Conservation (phyloP, 768 basidiomycete genomes). For the Basidioascus undulatus region DNA sequence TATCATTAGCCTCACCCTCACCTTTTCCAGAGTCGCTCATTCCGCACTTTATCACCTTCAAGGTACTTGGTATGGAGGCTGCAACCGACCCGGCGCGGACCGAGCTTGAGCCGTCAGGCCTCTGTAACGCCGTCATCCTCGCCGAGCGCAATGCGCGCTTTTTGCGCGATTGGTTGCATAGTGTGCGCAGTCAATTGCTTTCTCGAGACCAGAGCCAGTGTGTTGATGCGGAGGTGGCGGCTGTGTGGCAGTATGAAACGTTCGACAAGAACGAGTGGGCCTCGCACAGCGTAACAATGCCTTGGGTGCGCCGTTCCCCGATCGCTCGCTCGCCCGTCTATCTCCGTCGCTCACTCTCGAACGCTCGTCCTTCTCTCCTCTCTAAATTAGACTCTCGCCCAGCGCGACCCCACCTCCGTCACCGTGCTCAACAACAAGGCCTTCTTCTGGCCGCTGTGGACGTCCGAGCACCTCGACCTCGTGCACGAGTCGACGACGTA, state of each 20-base stretch:
- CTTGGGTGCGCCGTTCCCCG: constrained; percentile 4
- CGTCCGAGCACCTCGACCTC: constrained; percentile 12
- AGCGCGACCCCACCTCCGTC: constrained; percentile 16
- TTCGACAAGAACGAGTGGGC: constrained; percentile 10
- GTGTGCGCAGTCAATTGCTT: no score
- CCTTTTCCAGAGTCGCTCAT: not conserved
- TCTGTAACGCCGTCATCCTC: constrained; percentile 13
- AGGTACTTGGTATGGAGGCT: constrained; percentile 12
- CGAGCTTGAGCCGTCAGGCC: constrained; percentile 7
- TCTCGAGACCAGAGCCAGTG: no score
- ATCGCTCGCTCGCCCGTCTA: no score
- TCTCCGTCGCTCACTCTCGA: not conserved
- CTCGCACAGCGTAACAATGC: constrained; percentile 7
- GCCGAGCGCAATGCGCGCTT: constrained; percentile 9
- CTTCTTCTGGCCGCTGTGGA: constrained; percentile 22
- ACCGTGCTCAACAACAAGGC: constrained; percentile 19
- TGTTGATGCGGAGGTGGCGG: no score
- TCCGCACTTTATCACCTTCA: not conserved
- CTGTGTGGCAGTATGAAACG: no score
- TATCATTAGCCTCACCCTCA: not conserved
- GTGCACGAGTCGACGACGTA: constrained; percentile 14
- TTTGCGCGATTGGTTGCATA: no score
- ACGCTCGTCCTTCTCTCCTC: not conserved
- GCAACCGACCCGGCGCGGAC: constrained; percentile 8
- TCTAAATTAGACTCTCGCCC: constrained; percentile 13